Evolutionary conservation across 345 rosid genomes (phyloP).

Genomic region (Hypericum androsaemum): DNA sequence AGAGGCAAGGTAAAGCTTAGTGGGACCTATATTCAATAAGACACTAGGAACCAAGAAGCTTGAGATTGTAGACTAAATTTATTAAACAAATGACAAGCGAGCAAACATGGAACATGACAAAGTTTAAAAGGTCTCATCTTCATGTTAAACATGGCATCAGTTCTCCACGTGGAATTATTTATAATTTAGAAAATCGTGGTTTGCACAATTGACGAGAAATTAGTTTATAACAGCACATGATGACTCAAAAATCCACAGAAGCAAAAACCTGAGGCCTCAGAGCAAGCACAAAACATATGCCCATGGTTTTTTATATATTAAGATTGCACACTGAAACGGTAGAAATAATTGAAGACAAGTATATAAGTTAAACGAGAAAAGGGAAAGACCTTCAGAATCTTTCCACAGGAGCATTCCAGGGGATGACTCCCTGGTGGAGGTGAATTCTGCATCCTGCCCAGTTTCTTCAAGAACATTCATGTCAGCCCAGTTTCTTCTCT

Average conservation of each 20-base stretch:
- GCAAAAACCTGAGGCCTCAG: neutral
- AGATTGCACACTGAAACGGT: no score
- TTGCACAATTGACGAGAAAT: no score
- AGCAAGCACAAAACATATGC: neutral
- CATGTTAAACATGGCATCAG: neutral
- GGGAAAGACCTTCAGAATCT: constrained; percentile 48
- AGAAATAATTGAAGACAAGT: no score
- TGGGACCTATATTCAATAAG: neutral
- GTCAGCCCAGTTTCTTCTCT: constrained; percentile 59
- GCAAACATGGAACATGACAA: neutral
- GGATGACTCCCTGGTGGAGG: constrained; percentile 35
- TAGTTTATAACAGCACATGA: neutral
- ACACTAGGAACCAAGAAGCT: neutral
- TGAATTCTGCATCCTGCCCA: constrained; percentile 36
- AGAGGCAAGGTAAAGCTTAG: constrained; percentile 11
- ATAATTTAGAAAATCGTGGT: no score
- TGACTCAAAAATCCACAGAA: neutral
- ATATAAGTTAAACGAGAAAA: neutral
- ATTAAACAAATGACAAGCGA: neutral
- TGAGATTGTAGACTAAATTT: no score
- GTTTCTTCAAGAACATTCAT: constrained; percentile 35
- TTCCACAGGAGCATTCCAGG: constrained; percentile 48
- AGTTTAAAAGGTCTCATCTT: neutral
- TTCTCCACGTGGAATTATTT: no score
- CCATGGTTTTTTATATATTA: neutral